These are phyloP conservation scores for Cephaloascus fragrans DNA, from an alignment of 805 yeast species.

Conservation along the genomic window DNA sequence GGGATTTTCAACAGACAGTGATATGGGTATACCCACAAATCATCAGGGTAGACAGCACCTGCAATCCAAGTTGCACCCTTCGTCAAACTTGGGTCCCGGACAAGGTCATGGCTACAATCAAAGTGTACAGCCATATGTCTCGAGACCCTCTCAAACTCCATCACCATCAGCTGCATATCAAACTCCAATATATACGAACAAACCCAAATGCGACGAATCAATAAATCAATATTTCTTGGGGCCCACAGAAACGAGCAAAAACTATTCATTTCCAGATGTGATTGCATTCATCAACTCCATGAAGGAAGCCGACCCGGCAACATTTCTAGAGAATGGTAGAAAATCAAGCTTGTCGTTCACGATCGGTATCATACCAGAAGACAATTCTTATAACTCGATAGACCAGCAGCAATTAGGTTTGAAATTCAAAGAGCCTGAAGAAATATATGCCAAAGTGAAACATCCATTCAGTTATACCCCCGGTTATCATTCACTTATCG, in stretches of 20 bases:
- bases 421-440: constrained; percentile 55
- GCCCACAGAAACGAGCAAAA: constrained; percentile 27
- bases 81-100: not conserved
- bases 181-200: not conserved
- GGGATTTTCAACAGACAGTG: not conserved
- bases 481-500: constrained; percentile 76
- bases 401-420: constrained; percentile 19
- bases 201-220: constrained; percentile 42
- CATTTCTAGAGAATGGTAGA: constrained; percentile 21
- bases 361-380: constrained; percentile 33
- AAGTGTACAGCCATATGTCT: constrained; percentile 6
- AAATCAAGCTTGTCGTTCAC: constrained; percentile 36
- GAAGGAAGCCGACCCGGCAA: constrained; percentile 28
- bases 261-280: constrained; percentile 50
- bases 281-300: constrained; percentile 32
- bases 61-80: not conserved
- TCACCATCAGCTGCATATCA: constrained; percentile 4
- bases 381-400: constrained; percentile 13
- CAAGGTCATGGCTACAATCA: not conserved
- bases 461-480: constrained; percentile 84
- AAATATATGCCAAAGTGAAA: constrained; percentile 65
- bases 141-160: constrained; percentile 9
- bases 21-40: constrained; percentile 19
- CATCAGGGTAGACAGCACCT: constrained; percentile 11
- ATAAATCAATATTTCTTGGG: constrained; percentile 68